Evolutionary conservation across 1,284 basidiomycete species (phyloP), one percentile per base, ranked within the genome.

Genomic region (Volvariella volvacea): DNA sequence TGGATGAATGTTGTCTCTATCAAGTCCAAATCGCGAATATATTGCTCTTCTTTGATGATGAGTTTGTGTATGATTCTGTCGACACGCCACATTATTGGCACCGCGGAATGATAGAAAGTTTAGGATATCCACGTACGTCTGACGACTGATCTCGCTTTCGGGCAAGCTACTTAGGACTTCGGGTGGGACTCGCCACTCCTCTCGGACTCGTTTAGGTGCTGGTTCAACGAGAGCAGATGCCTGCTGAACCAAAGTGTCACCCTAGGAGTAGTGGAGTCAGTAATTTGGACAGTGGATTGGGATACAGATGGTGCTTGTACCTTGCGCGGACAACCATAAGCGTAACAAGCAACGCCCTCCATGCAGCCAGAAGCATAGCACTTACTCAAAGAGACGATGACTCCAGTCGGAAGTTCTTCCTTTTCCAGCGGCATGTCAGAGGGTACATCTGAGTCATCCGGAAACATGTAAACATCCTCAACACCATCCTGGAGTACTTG

Each of bases 391-490:
- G 80, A 73, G 1, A 87, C 91, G 46, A 89, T 74, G 14, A 93
- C 86, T 3, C 83, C 87, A 0, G 87, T 92, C 0, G 93, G 93
- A 10, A 95, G 66, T 57, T 93, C 92, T 49, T 85, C 86, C 36
- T 75, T 71, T 53, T 87, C 78, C 46, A 64, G 68, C 41, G 65
- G 71, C 2, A 70, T 66, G 48, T 81, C 81, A 2, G 78, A 76
- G 17, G 60, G 57, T 14, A 81, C 81, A 44, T 85, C 85, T 49
- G 83, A 77, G 55, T 95, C 92, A 50, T 92, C 92, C 60, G 92
- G 72, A 67, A 98, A 97, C 75, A 90, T 92, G 66, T 92, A 97
- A 3, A 97, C 92, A 55, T 95, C 92, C 54, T 96, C 93, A 2
- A 93, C 86, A 2, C 91, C 88, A 59, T 97, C 94, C 46, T 86